These are phyloP conservation scores for Boletus semigastroideus DNA, from an alignment of 1,284 basidiomycete genomes.

Conservation along the genomic window DNA sequence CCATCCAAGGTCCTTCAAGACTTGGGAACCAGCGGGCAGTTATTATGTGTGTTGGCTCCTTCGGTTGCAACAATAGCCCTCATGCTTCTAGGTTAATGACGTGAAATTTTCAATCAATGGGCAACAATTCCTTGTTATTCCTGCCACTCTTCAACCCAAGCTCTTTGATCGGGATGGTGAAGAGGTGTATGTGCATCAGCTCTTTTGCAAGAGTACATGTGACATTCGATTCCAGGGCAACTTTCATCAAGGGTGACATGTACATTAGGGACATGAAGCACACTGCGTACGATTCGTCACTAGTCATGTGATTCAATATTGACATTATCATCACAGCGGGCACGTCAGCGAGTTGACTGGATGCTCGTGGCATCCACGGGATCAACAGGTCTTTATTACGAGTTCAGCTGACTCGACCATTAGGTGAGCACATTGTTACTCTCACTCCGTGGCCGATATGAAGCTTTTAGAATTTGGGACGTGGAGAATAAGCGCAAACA, in stretches of 20 bases:
- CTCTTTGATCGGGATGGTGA: slow-evolving; percentile 89
- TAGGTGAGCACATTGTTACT: slow-evolving; percentile 50
- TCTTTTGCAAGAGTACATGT: slow-evolving; percentile 33
- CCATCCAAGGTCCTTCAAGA: slow-evolving; percentile 90
- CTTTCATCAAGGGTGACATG: slow-evolving; percentile 93
- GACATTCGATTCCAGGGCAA: slow-evolving; percentile 65
- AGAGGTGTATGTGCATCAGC: slow-evolving; percentile 65
- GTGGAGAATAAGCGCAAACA: slow-evolving; percentile 86
- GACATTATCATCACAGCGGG: slow-evolving; percentile 56
- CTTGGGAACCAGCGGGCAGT: slow-evolving; percentile 90
- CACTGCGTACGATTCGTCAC: slow-evolving; percentile 66
- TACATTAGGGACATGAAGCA: slow-evolving; percentile 99
- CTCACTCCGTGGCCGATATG: slow-evolving; percentile 1
- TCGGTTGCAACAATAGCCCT: not conserved
- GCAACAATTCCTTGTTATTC: slow-evolving; percentile 81
- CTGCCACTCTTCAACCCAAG: slow-evolving; percentile 85
- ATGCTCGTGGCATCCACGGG: slow-evolving; percentile 91
- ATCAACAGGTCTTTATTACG: slow-evolving; percentile 84
- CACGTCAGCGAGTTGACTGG: slow-evolving; percentile 91
- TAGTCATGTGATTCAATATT: slow-evolving; percentile 3
- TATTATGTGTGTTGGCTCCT: slow-evolving; percentile 72
- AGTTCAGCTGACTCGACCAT: slow-evolving; percentile 95
- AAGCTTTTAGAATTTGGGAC: slow-evolving; percentile 82
- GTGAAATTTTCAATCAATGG: slow-evolving; percentile 87
- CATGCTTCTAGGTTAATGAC: slow-evolving; percentile 72